A percentile compares a stretch with the other conserved stretches of the same genome.
These are phyloP conservation scores for Globisporangium perplexum DNA, from an alignment of 352 stramenopile genomes.

Conservation along the genomic window DNA sequence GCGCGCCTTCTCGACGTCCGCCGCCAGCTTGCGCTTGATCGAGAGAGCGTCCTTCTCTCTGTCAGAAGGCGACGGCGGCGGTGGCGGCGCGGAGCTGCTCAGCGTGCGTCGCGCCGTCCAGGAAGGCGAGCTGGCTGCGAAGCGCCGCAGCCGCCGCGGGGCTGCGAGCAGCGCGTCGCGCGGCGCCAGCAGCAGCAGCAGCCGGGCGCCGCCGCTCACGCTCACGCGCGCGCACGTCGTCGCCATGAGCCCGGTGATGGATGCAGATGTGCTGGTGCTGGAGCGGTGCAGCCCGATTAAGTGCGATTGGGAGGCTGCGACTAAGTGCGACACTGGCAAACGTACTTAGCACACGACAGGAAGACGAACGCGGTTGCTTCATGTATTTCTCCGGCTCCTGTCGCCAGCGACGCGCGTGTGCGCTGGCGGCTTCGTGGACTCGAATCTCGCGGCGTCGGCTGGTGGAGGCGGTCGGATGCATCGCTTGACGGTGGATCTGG, in stretches of 20 bases:
- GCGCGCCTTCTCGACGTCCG: conserved; percentile 41
- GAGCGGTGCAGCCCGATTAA: no score
- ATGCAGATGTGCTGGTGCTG: neutral
- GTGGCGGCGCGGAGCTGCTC: conserved; percentile 5
- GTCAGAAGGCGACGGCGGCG: neutral
- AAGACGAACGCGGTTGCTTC: no score
- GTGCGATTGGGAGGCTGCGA: no score
- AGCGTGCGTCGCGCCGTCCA: conserved; percentile 12
- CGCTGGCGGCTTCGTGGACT: no score
- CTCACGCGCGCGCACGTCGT: neutral
- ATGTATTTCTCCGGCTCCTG: no score
- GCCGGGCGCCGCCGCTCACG: neutral
- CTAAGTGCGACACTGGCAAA: no score
- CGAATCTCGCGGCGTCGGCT: no score
- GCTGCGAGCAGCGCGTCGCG: neutral
- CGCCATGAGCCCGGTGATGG: neutral
- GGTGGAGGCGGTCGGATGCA: no score
- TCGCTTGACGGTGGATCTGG: no score
- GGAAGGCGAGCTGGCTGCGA: conserved; percentile 1
- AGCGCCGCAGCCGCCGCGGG: neutral
- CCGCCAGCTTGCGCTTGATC: conserved; percentile 42
- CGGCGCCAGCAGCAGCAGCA: conserved; percentile 8
- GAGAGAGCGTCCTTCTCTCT: conserved; percentile 18
- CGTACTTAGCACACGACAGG: no score
- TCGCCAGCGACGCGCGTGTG: no score